Evolutionary conservation across 139 green algal genomes (phyloP), one percentile per base, ranked within the genome.

Genomic region (Asterochloris erici): DNA sequence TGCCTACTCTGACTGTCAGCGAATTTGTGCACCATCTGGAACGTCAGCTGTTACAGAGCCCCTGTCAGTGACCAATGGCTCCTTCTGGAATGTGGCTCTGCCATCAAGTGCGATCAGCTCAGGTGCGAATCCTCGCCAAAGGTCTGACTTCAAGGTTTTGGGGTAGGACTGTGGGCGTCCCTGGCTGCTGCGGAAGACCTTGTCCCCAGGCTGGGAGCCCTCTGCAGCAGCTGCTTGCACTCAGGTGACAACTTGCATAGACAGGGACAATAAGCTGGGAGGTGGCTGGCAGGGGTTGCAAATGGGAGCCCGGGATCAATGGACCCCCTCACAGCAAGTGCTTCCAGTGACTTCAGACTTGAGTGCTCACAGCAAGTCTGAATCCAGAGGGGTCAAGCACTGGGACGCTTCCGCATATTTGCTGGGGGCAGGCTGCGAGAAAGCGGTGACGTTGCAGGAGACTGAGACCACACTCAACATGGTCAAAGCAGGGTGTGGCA

Each of bases 131-230:
- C 85, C 84, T 77, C 86, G 88, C 84, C 84, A 91, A 24, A 84
- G 61, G 66, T 88, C 88, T 29, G 78, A 86, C 84, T 91, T 91
- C 70, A 91, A 75, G 63, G 78, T 74, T 82, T 92, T 91, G 27
- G 84, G 79, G 14, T 82, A 79, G 0, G 62, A 47, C 14, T 73
- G 61, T 29, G 21, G 73, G 15, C 83, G 76, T 11, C 63, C 62
- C 6, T 82, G 77, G 27, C 89, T 86, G 28, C 89, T 78, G 24
- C 90, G 54, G 47, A 77, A 89, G 17, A 91, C 69, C 11, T 82
- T 62, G 24, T 90, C 86, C 2, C 87, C 89, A 0, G 79, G 80
- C n/a, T 87, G 61, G 12, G 85, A 85, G 0, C 83, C 83, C 16
- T 73, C 87, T 88, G 84, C 73, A 76, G 14, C 29, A 82, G 9